These are phyloP conservation scores for Wickerhamia fluorescens DNA, from an alignment of 805 yeast genomes.

Conservation along the genomic window DNA sequence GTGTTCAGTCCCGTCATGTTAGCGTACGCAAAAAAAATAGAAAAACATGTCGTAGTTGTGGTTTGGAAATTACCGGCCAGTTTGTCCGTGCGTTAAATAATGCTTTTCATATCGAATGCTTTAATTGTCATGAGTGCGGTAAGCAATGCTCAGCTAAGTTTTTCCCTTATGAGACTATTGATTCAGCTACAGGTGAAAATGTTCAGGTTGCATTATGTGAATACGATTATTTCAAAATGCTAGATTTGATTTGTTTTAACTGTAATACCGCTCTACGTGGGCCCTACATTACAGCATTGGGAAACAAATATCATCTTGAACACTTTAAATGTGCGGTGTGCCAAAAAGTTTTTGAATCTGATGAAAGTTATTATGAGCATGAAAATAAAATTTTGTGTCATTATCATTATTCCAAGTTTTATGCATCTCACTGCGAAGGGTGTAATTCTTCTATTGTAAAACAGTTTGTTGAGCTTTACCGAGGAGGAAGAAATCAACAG, in stretches of 20 bases:
- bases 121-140: conserved; percentile 80
- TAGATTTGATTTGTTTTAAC: conserved; percentile 76
- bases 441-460: conserved; percentile 86
- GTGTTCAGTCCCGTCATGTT: too few relatives aligned
- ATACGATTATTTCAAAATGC: conserved; percentile 80
- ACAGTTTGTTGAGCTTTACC: conserved; percentile 86
- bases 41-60: conserved; percentile 32
- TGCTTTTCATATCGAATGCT: conserved; percentile 82
- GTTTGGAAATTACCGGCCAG: conserved; percentile 46
- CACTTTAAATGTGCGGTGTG: conserved; percentile 92
- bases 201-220: conserved; percentile 65
- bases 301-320: conserved; percentile 86
- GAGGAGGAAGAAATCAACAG: conserved; percentile 88
- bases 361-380: conserved; percentile 89
- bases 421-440: conserved; percentile 89
- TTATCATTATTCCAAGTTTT: conserved; percentile 78
- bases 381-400: conserved; percentile 81
- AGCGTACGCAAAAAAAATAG: conserved; percentile 14
- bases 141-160: conserved; percentile 77
- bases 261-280: conserved; percentile 87
- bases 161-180: conserved; percentile 61
- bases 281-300: conserved; percentile 88
- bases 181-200: conserved; percentile 25
- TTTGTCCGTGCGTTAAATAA: conserved; percentile 78
- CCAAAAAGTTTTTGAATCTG: conserved; percentile 76